phyloP scores from a whole-genome alignment of 164 flowering plant genomes.

The Hamamelis virginiana region DNA sequence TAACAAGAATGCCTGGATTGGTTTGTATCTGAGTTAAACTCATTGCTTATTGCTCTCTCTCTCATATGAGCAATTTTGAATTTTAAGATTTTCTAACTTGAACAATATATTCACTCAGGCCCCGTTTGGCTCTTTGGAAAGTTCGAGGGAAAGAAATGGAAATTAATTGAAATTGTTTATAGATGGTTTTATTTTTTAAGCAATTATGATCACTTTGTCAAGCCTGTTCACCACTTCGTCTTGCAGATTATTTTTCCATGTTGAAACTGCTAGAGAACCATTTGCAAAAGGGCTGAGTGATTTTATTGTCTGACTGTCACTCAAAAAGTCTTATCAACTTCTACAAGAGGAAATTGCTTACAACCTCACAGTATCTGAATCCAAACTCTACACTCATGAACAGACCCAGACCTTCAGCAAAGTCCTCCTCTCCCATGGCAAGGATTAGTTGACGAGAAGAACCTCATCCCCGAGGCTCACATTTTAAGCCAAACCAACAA shows the following conservation, averaged over 20 bases:
- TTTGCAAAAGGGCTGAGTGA: slow-evolving; percentile 12
- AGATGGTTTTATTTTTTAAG: too few species aligned
- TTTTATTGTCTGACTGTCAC: slow-evolving; percentile 19
- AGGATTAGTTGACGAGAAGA: neutral
- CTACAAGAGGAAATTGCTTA: slow-evolving; percentile 19
- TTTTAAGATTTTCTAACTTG: too few species aligned
- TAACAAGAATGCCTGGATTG: too few species aligned
- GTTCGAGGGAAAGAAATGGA: too few species aligned
- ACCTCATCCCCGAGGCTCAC: neutral
- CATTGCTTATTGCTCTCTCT: too few species aligned
- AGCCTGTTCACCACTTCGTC: neutral
- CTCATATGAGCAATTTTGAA: too few species aligned
- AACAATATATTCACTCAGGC: too few species aligned
- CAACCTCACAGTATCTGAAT: slow-evolving; percentile 2
- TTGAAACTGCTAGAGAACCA: neutral
- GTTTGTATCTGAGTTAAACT: too few species aligned
- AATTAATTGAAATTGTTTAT: too few species aligned
- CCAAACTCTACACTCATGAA: slow-evolving; percentile 6
- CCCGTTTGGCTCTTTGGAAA: too few species aligned
- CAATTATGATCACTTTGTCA: too few species aligned
- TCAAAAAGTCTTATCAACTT: slow-evolving; percentile 14
- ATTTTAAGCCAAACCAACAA: slow-evolving; percentile 79
- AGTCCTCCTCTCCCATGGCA: slow-evolving; percentile 5
- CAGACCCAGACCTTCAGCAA: slow-evolving; percentile 3
- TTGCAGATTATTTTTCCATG: too few species aligned